Evolutionary conservation across 2,329 filamentous ascomycete species (phyloP), one percentile per base, ranked within the genome.

Genomic region (Microthyrium microscopicum): DNA sequence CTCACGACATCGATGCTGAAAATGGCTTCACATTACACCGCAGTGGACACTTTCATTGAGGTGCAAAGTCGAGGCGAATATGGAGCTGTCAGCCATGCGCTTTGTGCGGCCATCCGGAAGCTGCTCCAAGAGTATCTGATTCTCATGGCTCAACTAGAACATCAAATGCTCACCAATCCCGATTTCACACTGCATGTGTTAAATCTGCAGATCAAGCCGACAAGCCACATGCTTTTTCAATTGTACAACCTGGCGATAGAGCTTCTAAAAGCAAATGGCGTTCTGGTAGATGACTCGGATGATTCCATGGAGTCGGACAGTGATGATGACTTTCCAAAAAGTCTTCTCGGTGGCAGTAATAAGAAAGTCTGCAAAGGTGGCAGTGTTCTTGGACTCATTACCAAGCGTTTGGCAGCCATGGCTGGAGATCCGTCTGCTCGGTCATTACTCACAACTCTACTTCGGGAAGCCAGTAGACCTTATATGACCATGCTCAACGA

Each of bases 401-500:
- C 84, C 2, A 77, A 77, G 48, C 69, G 87, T 32, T 60, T 95
- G 6, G 79, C 89, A 43, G 75, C 78, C 11, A 87, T 94, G 72
- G 89, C 87, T 2, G 89, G 89, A 29, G 89, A 98, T 49, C 89
- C 89, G 4, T 78, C 83, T 1, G 85, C 89, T 15, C 72, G 82
- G 41, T 70, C 75, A 17, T 58, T 98, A 15, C 65, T 98, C 8
- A 89, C 82, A 8, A 77, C 76, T 3, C 58, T 98, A 19, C 56
- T 98, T 26, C 70, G 82, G 36, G 87, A 95, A 53, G 78, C 87
- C 1, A 94, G 85, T 47, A 72, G 78, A 35, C 89, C 89, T 0
- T 98, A 98, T 51, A 94, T 95, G 85, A 69, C 70, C 26, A 98
- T 98, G 89, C 61, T 98, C 39, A 98, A 98, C 48, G 87, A 95